Base-by-base conservation (phyloP, 495 filamentous ascomycete species). In the Chaetomium fimeti region DNA sequence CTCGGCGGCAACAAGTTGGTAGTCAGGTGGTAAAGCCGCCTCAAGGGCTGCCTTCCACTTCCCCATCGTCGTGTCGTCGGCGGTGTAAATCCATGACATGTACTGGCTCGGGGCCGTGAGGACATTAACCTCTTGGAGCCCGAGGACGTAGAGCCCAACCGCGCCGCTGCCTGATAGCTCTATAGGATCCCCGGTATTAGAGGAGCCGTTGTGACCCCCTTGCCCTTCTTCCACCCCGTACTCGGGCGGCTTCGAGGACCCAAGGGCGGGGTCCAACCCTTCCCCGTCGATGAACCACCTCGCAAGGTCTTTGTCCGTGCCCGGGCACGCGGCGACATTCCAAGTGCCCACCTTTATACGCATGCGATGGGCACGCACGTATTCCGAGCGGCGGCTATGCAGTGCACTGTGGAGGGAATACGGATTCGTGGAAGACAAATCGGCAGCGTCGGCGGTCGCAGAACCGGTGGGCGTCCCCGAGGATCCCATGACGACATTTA, bases 61-160 rank as follows among this genome's bases (percentile, higher is more conserved):
- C 45, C 84, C 85, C 27, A 87, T 83, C 5, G 87, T 79, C 9
- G 77, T 77, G 1, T 87, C 83, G 71, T 97, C 93, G 11, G 66
- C 43, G 15, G 83, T 85, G 72, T 89, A 96, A 3, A 90, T 88
- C 28, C 85, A 79, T 29, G 68, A 73, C 52, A 87, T 75, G 64
- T 83, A 85, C 61, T 81, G 81, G 40, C 76, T 71, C 11, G 82
- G 80, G 32, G 88, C 89, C 16, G 85, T 88, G 56, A 98, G 78
- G 76, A 97, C 91, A 27, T 98, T 89, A 45, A 98, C 84, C 70
- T 98, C 94, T 67, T 98, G 94, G 49, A 98, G 76, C 2, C 91
- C 93, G 6, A 98, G 79, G 13, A 91, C 91, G 73, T 98, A 99
- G 22, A 99, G 82, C 25, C 88, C 93, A 49, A 97, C 81, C 61